Evolutionary conservation across 768 basidiomycete species (phyloP), one percentile per base, ranked within the genome.

Genomic region (Fomitopsis serialis): DNA sequence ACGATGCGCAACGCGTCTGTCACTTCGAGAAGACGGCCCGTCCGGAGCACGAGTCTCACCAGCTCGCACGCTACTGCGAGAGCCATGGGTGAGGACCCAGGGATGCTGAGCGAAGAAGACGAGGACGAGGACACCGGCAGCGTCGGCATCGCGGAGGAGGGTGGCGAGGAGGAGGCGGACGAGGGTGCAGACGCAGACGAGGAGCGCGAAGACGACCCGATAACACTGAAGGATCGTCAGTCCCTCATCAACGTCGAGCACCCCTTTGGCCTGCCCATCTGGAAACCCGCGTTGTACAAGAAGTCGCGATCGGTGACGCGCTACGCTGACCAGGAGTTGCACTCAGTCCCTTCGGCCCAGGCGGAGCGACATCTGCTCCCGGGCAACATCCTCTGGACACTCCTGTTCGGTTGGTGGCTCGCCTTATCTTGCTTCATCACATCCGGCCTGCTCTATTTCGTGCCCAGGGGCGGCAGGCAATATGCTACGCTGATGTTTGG

Each of bases 211-310:
- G 85, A 86, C 27, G 93, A 95, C 62, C 91, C 85, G 3, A 88
- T 96, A 57, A 98, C 96, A 0, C 72, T 99, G 60, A 92, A 88
- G 70, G 94, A 98, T 61, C 82, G 97, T 27, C 97, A 99, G 69
- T 97, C 95, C 42, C 88, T 97, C 62, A 97, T 98, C 67, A 99
- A 99, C 72, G 95, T 97, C 65, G 92, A 96, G 66, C 97, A 99
- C 69, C 97, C 97, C 13, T 99, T 99, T 69, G 97, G 97, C 75
- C 78, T 99, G 54, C 96, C 92, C 36, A 98, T 99, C 66, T 99
- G 97, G 97, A 99, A 99, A 69, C 97, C 97, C 21, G 97, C 97
- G 0, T 70, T 99, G 54, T 99, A 99, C 83, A 94, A 95, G 72
- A 99, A 99, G 68, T 89, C 90, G 29, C 87, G 97, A 29, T 92